Evolutionary conservation across 768 basidiomycete genomes (phyloP).

Genomic region (Suillus fuscotomentosus): DNA sequence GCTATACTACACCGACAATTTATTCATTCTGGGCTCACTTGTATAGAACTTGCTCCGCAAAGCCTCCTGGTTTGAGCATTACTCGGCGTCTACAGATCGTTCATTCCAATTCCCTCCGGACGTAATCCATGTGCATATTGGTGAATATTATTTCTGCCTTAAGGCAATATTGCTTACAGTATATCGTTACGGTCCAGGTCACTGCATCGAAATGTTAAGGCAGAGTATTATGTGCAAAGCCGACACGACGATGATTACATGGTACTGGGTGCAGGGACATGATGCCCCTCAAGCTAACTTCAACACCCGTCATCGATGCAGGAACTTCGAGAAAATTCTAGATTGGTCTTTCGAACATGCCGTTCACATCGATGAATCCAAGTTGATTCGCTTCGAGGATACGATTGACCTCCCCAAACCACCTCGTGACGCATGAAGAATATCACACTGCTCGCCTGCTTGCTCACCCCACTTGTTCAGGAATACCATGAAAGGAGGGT

Average conservation of each 20-base stretch:
- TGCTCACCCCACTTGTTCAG: background rate
- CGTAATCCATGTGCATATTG: background rate
- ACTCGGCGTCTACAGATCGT: too few species aligned
- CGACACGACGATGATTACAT: constrained; percentile 10
- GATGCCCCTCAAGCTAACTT: background rate
- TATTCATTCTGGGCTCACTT: background rate
- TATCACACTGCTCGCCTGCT: background rate
- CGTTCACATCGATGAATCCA: background rate
- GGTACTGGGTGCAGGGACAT: constrained; percentile 10
- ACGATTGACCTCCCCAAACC: background rate
- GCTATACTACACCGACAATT: background rate
- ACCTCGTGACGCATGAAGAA: background rate
- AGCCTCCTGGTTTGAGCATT: background rate
- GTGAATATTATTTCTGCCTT: background rate
- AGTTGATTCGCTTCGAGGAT: background rate
- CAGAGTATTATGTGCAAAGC: constrained; percentile 14
- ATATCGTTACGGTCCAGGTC: background rate
- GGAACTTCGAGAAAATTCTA: background rate
- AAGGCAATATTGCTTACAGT: too few species aligned
- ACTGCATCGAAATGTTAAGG: constrained; percentile 10
- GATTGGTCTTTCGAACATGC: background rate
- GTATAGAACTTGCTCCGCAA: constrained; percentile 11
- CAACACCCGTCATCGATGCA: constrained; percentile 7
- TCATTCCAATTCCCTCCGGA: too few species aligned
- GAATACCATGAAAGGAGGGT: background rate